Percentiles rank a stretch among this genome's conserved stretches.
phyloP scores from a whole-genome alignment of 2,329 filamentous ascomycete species.

The Neopestalotiopsis rosae region DNA sequence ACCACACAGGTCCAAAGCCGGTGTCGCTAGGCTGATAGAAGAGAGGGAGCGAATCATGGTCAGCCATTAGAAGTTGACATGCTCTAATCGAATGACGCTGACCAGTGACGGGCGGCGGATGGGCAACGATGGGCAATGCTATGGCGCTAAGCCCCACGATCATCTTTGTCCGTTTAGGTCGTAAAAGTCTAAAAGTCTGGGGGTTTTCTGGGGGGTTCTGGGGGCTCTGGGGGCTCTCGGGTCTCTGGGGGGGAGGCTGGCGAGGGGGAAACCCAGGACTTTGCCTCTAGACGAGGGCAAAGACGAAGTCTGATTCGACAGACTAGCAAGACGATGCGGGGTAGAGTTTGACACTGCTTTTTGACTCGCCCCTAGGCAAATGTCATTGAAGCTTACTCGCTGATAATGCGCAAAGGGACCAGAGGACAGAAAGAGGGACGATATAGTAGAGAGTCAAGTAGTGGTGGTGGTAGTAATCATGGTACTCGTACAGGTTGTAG shows the following conservation, averaged over 20 bases:
- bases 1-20: background rate
- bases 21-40: background rate
- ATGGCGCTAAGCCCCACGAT: slow-evolving; percentile 9
- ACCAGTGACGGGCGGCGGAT: background rate
- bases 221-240: too few species aligned
- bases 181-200: background rate
- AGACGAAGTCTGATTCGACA: slow-evolving; percentile 2
- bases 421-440: background rate
- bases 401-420: slow-evolving; percentile 5
- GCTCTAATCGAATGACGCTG: slow-evolving; percentile 14
- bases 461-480: too few species aligned
- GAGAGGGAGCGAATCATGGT: slow-evolving; percentile 2
- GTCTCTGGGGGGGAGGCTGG: too few species aligned
- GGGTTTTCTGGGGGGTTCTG: background rate
- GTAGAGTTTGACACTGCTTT: background rate
- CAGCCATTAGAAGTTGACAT: slow-evolving; percentile 15
- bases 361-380: slow-evolving; percentile 2
- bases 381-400: slow-evolving; percentile 3
- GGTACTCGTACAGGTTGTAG: too few species aligned
- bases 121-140: background rate
- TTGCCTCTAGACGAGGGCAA: background rate
- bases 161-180: background rate
- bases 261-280: too few species aligned
- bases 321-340: background rate
- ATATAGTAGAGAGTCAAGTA: too few species aligned